These are phyloP conservation scores for Trichoderma asperellum DNA, from an alignment of 2,329 filamentous ascomycete species.

Conservation along the genomic window DNA sequence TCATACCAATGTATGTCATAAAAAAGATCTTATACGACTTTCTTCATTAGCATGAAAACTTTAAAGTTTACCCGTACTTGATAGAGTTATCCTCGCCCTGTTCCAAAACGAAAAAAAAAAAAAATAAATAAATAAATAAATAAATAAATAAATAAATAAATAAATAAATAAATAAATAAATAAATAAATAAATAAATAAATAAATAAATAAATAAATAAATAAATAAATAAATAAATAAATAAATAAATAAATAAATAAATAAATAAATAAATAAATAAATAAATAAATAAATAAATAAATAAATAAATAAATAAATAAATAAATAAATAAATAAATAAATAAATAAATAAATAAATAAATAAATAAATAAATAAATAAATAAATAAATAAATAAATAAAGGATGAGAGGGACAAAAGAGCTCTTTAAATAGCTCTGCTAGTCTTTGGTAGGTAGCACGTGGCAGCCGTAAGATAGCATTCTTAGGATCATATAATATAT, in stretches of 20 bases:
- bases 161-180: neutral
- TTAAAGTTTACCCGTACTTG: no score
- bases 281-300: neutral
- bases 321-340: neutral
- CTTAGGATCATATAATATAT: neutral
- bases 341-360: neutral
- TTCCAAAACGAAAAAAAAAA: no score
- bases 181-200: neutral
- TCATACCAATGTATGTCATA: no score
- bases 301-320: neutral
- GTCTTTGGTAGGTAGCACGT: neutral
- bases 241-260: neutral
- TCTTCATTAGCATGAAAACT: no score
- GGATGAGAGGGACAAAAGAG: neutral
- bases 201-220: neutral
- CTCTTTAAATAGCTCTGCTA: neutral
- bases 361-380: neutral
- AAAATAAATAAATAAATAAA: no score
- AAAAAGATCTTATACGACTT: no score
- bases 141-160: neutral
- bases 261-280: neutral
- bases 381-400: neutral
- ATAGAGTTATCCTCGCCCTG: neutral
- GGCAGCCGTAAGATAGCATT: neutral
- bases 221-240: neutral